Base-by-base conservation (phyloP, 2,329 filamentous ascomycete genomes). In the Fusarium cicatricum region DNA sequence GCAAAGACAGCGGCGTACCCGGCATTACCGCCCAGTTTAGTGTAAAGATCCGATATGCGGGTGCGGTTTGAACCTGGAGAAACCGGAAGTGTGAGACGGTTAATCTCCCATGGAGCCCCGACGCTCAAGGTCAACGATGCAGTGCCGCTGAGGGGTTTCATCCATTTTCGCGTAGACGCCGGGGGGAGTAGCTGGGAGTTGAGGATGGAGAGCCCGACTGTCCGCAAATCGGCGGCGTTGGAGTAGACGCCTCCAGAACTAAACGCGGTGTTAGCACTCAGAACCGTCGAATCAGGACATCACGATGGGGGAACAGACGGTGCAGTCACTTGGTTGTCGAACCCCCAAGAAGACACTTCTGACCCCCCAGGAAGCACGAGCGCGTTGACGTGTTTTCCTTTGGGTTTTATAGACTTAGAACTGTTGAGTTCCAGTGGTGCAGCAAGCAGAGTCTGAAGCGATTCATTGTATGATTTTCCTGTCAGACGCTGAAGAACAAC, bases 31-130 rank as follows among this genome's bases (percentile, higher is more conserved):
- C 67, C 67, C n/a, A 55, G 36, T 48, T 69, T 68, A 28, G 60
- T 58, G 38, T 66, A 72, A 0, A 72, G 62, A 44, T 72, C 71
- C 2, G 70, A 64, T 2, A 69, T 50, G 1, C 69, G 68, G 33
- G 69, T 72, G 44, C 58, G 60, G 33, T 68, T 65, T 2, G 48
- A 46, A 12, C 11, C 41, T 6, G 41, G 23, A 5, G 41, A 38
- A n/a, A 46, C n/a, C 31, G 17, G 63, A 49, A 15, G 59, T 29
- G 42, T 43, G 29, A 54, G 59, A 4, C 47, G 65, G 41, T 29
- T 38, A 14, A 68, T 67, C 39, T 67, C 63, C 64, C 64, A 68
- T 1, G 60, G 54, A 4, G 54, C 48, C 15, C 64, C 63, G 21
- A 67, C 52, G 5, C 55, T 48, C 28, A 33, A 44, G 15, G 37